Conservation (phyloP, 2,329 filamentous ascomycete species). For the Botrytis pseudocinerea region DNA sequence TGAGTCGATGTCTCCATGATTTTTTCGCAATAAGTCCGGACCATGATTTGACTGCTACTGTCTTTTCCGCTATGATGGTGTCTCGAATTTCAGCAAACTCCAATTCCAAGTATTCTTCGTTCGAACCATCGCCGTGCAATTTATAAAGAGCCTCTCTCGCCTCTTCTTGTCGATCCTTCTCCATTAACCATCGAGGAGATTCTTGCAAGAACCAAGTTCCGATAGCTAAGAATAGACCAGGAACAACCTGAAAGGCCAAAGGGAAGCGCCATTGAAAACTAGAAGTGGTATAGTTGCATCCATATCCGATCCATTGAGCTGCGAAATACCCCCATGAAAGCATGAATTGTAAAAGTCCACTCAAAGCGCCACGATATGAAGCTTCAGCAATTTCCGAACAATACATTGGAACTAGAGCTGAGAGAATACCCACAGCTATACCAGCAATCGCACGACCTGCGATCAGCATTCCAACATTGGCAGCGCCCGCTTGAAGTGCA, state of each 20-base stretch:
- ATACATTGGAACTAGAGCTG: constrained; percentile 78
- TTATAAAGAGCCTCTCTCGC: constrained; percentile 55
- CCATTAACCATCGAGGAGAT: constrained; percentile 51
- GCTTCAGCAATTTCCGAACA: constrained; percentile 65
- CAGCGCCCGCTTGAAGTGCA: constrained; percentile 46
- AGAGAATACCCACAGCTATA: constrained; percentile 77
- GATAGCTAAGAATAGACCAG: constrained; percentile 47
- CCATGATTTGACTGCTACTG: constrained; percentile 19
- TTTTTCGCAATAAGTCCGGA: background rate
- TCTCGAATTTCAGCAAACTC: constrained; percentile 53
- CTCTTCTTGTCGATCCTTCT: constrained; percentile 58
- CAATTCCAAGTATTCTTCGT: constrained; percentile 45
- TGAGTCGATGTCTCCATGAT: background rate
- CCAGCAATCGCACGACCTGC: constrained; percentile 73
- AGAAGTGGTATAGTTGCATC: constrained; percentile 59
- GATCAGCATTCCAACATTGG: constrained; percentile 54
- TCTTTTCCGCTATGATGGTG: constrained; percentile 57
- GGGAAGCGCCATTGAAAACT: constrained; percentile 77
- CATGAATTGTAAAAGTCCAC: constrained; percentile 82
- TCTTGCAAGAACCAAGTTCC: constrained; percentile 37
- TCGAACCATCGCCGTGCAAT: constrained; percentile 53
- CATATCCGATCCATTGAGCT: constrained; percentile 71
- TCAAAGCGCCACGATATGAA: constrained; percentile 66
- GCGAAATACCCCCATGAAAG: constrained; percentile 72
- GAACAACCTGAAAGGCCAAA: constrained; percentile 71